These are phyloP conservation scores for Backusella sp. DNA, from an alignment of 192 early-diverging fungal species.

Conservation along the genomic window DNA sequence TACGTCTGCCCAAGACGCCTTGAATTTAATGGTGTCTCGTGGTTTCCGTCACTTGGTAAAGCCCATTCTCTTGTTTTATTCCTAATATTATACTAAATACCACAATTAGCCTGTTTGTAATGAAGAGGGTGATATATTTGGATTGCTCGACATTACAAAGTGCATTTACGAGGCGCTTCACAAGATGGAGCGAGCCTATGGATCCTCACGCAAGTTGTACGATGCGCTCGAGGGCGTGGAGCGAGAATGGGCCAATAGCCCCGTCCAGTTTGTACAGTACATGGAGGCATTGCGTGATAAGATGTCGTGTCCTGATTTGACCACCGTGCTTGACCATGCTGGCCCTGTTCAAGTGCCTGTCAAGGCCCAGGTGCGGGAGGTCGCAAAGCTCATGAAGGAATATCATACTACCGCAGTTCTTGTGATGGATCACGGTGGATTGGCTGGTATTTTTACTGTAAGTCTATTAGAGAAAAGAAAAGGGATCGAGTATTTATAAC, in stretches of 20 bases:
- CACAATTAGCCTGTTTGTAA: constrained; percentile 57
- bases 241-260: constrained; percentile 66
- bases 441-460: constrained; percentile 77
- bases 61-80: no score
- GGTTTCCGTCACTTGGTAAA: constrained; percentile 72
- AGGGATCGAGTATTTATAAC: background rate
- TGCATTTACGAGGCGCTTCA: constrained; percentile 80
- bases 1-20: constrained; percentile 71
- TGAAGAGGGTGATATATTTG: constrained; percentile 78
- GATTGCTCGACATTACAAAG: constrained; percentile 79
- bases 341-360: constrained; percentile 61
- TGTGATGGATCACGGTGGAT: constrained; percentile 65
- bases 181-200: constrained; percentile 77
- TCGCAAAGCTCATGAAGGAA: constrained; percentile 71
- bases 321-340: constrained; percentile 67
- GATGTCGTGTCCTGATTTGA: constrained; percentile 89
- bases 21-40: constrained; percentile 76
- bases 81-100: no score
- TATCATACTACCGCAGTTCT: constrained; percentile 69
- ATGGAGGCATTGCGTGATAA: constrained; percentile 68
- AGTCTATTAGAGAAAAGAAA: constrained; percentile 12
- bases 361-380: constrained; percentile 66
- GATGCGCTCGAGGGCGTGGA: constrained; percentile 80
- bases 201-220: constrained; percentile 72
- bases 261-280: constrained; percentile 64